Evolutionary conservation across 805 yeast genomes (phyloP).

Genomic region (Wickerhamiella parazyma): DNA sequence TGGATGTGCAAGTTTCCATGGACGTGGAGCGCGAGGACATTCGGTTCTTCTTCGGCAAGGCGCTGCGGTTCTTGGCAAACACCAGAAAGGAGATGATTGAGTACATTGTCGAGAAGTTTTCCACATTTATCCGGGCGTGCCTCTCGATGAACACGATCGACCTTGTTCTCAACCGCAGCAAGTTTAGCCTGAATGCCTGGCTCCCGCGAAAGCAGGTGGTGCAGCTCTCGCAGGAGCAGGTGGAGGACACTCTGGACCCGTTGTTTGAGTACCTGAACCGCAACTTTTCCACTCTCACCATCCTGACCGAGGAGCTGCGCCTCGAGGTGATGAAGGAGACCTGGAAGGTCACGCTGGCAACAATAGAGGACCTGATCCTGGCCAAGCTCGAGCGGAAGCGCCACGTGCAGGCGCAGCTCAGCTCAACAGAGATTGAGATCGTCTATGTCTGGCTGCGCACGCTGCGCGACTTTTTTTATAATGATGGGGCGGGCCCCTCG

Average conservation of each 20-base stretch:
- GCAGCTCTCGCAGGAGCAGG: conserved; percentile 25
- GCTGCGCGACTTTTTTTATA: conserved; percentile 63
- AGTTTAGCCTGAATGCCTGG: conserved; percentile 20
- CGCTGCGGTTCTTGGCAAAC: conserved; percentile 50
- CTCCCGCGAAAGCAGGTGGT: conserved; percentile 13
- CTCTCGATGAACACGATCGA: conserved; percentile 46
- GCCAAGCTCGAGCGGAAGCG: conserved; percentile 44
- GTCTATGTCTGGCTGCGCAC: conserved; percentile 58
- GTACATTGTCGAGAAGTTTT: conserved; percentile 59
- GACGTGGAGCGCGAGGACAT: conserved; percentile 76
- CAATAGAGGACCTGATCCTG: conserved; percentile 57
- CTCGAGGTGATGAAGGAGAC: conserved; percentile 58
- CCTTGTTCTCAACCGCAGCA: conserved; percentile 26
- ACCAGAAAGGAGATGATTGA: conserved; percentile 54
- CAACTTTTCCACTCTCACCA: conserved; percentile 52
- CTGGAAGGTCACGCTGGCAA: conserved; percentile 60
- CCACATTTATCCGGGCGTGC: conserved; percentile 44
- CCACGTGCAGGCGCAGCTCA: conserved; percentile 33
- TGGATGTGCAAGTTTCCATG: conserved; percentile 53
- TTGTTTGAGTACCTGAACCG: conserved; percentile 60
- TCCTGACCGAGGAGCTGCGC: conserved; percentile 41
- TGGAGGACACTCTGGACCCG: conserved; percentile 56
- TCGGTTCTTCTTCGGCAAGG: conserved; percentile 63
- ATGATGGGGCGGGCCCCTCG: conserved; percentile 71
- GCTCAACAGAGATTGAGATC: conserved; percentile 48